Conservation (phyloP, 805 yeast species). For the Kuraishia floccosa region DNA sequence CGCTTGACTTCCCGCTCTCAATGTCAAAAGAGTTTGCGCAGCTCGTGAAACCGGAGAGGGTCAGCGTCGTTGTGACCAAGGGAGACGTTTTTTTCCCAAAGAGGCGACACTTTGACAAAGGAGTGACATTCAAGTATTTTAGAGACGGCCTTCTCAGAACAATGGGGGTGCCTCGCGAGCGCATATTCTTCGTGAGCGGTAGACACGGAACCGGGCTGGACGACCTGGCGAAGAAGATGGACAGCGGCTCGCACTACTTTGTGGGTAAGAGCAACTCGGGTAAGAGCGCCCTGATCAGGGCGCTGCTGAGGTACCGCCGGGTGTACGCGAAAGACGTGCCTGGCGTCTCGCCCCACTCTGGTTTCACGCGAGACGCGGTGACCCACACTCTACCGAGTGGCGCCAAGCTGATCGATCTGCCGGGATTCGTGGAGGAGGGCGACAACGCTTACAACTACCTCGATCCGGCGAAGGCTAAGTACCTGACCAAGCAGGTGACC, state of each 20-base stretch:
- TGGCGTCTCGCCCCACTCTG: slow-evolving; percentile 46
- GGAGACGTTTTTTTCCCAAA: slow-evolving; percentile 20
- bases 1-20: slow-evolving; percentile 67
- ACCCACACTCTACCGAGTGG: slow-evolving; percentile 21
- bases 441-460: slow-evolving; percentile 19
- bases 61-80: slow-evolving; percentile 30
- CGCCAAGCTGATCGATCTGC: slow-evolving; percentile 27
- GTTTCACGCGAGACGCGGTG: slow-evolving; percentile 51
- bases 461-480: slow-evolving; percentile 1
- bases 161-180: slow-evolving; percentile 15
- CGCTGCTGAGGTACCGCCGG: slow-evolving; percentile 20
- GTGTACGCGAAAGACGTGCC: slow-evolving; percentile 22
- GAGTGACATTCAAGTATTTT: slow-evolving; percentile 17
- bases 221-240: slow-evolving; percentile 23
- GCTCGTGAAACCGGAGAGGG: slow-evolving; percentile 22
- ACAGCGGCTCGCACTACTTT: slow-evolving; percentile 29
- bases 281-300: slow-evolving; percentile 48
- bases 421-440: slow-evolving; percentile 25
- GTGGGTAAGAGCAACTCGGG: slow-evolving; percentile 66
- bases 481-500: background rate
- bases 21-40: slow-evolving; percentile 22
- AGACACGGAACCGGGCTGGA: slow-evolving; percentile 39
- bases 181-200: slow-evolving; percentile 40
- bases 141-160: slow-evolving; percentile 16
- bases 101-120: slow-evolving; percentile 9